These are phyloP conservation scores for Kodamaea neixiangensis DNA, from an alignment of 805 yeast species.

Conservation along the genomic window DNA sequence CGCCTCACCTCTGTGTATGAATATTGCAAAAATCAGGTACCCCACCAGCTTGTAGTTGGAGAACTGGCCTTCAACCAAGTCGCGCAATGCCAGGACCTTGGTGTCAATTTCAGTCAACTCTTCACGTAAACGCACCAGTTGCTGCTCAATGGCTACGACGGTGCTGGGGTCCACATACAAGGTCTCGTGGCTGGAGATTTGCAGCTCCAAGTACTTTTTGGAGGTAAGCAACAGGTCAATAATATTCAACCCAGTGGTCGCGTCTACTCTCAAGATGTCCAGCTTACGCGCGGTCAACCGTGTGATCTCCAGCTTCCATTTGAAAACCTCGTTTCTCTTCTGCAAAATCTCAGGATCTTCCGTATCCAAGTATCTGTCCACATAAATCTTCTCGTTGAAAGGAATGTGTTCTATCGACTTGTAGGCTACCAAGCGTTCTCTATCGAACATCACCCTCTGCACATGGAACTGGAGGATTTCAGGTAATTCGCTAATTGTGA, in stretches of 20 bases:
- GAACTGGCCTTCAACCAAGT: conserved; percentile 60
- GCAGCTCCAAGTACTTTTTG: conserved; percentile 52
- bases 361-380: conserved; percentile 86
- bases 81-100: conserved; percentile 46
- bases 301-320: conserved; percentile 60
- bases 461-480: conserved; percentile 87
- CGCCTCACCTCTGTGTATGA: conserved; percentile 95
- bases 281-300: conserved; percentile 42
- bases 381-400: conserved; percentile 71
- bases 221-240: conserved; percentile 54
- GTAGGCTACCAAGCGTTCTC: conserved; percentile 68
- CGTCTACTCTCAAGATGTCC: conserved; percentile 44
- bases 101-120: conserved; percentile 46
- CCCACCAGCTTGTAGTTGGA: conserved; percentile 61
- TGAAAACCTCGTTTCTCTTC: conserved; percentile 57
- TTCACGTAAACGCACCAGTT: conserved; percentile 48
- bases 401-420: conserved; percentile 83
- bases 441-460: conserved; percentile 89
- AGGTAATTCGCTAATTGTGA: conserved; percentile 73
- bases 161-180: conserved; percentile 47
- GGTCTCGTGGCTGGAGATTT: conserved; percentile 34
- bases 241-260: conserved; percentile 31
- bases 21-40: conserved; percentile 85
- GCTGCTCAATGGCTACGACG: conserved; percentile 46
- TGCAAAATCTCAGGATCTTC: conserved; percentile 53